These are phyloP conservation scores for Annulohypoxylon truncatum DNA, from an alignment of 2,329 filamentous ascomycete genomes.

Conservation along the genomic window DNA sequence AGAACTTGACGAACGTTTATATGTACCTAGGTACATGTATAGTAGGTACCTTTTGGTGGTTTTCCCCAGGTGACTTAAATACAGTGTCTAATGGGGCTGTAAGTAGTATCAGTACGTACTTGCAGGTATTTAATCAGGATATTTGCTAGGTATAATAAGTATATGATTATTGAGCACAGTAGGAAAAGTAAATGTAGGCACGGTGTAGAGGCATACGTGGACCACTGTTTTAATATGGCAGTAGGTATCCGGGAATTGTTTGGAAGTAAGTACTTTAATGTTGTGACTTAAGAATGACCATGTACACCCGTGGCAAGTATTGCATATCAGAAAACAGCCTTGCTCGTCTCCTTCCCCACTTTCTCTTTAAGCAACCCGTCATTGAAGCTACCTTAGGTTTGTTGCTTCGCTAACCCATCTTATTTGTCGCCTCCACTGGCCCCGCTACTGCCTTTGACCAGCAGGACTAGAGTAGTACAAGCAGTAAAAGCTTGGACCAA, in stretches of 20 bases:
- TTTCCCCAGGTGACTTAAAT: not conserved
- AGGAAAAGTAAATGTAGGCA: not conserved
- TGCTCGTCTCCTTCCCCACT: constrained; percentile 28
- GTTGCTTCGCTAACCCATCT: constrained; percentile 1
- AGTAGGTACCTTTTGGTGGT: not conserved
- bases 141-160: not conserved
- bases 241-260: constrained; percentile 13
- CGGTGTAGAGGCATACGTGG: constrained; percentile 10
- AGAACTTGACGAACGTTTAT: no score
- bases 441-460: constrained; percentile 1
- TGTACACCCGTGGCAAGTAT: not conserved
- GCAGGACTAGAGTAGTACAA: not conserved
- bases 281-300: not conserved
- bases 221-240: constrained; percentile 5
- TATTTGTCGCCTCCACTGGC: constrained; percentile 21
- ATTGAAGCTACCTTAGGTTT: constrained; percentile 18
- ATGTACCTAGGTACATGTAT: not conserved
- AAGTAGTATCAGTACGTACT: not conserved
- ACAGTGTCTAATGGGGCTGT: not conserved
- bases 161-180: no score
- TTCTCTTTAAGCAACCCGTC: constrained; percentile 19
- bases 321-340: constrained; percentile 26
- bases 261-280: constrained; percentile 7
- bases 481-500: not conserved
- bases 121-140: not conserved